Base-by-base conservation (phyloP, 192 early-diverging fungal genomes). In the Rhizoclosmatium sp. region DNA sequence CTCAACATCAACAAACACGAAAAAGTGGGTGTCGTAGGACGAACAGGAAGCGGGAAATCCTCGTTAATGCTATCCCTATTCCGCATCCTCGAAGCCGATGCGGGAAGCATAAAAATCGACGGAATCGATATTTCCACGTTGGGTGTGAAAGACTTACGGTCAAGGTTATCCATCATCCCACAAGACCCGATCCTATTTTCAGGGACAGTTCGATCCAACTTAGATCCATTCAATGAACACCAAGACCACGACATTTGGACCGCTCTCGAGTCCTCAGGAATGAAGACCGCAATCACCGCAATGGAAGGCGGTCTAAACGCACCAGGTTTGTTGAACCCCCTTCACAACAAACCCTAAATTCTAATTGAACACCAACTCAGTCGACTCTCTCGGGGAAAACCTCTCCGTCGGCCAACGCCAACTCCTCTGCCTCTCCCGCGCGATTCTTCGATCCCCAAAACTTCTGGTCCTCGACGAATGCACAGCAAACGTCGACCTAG, bases 231-330 rank as follows among this genome's bases (percentile, higher is more conserved):
- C 7, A 4, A 42, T 5, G 21, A 65, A 19, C 31, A 47, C n/a
- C 10, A 23, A 66, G 83, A 84, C 47, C 82, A 72, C 0, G 89
- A 91, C 40, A 67, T 96, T 47, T 96, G 95, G 95, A 51, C 81
- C 2, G 90, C 86, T 0, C 80, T 96, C 2, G 91, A 68, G 72
- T 90, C 87, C 9, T 51, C 80, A 0, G 80, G 84, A 0, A 80
- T 78, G 0, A 61, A 92, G 1, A 61, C 82, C 14, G 59, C 70
- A 12, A 56, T 61, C 59, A 75, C 85, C 19, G 14, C 56, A 21
- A 31, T 49, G 93, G 94, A 73, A 85, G 85, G 2, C 9, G 62
- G 88, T 54, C 16, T 54, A 1, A 16, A 54, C 5, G 51, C 48
- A 31, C 5, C 39, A 9, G 64, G 64, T 65, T 0, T 23, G 0